Base-by-base conservation (phyloP, 148 eudicot genomes). In the Amaranthus palmeri region DNA sequence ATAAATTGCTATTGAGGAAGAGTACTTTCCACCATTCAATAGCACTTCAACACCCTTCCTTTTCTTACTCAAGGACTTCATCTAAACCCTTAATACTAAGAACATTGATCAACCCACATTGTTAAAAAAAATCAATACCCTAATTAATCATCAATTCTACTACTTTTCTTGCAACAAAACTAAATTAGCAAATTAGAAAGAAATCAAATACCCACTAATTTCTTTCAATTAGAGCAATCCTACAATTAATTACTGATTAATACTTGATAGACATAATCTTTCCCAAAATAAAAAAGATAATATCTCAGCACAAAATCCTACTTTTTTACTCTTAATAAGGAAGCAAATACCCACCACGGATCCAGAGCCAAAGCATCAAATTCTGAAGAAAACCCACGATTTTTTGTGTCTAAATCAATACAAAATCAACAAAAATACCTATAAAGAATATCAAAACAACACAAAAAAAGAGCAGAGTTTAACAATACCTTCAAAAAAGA, bases 21-120 rank as follows among this genome's bases (percentile, higher is more conserved):
- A 63, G 41, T 62, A 67, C 10, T 55, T 54, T 54, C 70, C 58
- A 72, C 68, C 46, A 61, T 67, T 76, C 15, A 54, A 44, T 43
- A 65, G 40, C 79, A 78, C 74, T 68, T 83, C 85, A n/a, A 65
- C 72, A 54, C 96, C 96, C 77, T 90, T 90, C 77, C 92, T 87
- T 84, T 90, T 90, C 82, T 75, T 90, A 75, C 88, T 85, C 72
- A 77, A 72, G 4, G 81, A 79, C 80, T 86, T 87, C 96, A 88
- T 90, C 71, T 46, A 74, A 70, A 50, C 42, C 51, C 45, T 55
- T 15, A 61, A 25, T 46, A 40, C 65, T 54, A 55, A 8, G 63
- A 63, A 63, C 79, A 76, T 48, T 15, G n/a, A 70, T 53, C 46
- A 70, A 3, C 10, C 69, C 18, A 72, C 54, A 60, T 36, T 12